Conservation (phyloP, 352 stramenopile genomes). For the Pilasporangium apinafurcum region DNA sequence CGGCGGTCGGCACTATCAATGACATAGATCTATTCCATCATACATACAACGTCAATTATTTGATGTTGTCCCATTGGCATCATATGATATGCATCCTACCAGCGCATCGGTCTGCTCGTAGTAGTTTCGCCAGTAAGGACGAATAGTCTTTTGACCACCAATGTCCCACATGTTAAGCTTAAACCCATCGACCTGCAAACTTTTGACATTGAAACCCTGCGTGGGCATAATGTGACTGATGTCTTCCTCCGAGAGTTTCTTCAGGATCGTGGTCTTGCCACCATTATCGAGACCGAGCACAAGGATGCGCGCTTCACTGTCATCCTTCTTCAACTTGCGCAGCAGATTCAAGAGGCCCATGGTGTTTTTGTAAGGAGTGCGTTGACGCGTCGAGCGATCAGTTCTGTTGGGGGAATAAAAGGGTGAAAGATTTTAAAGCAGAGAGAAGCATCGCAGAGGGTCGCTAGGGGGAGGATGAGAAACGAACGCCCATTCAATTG, state of each 20-base stretch:
- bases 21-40: slow-evolving; percentile 82
- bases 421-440: neutral
- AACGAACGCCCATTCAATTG: too few species aligned
- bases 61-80: too few species aligned
- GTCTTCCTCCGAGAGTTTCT: slow-evolving; percentile 94
- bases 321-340: slow-evolving; percentile 94
- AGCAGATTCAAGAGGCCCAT: slow-evolving; percentile 93
- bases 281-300: slow-evolving; percentile 95
- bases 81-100: too few species aligned
- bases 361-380: neutral
- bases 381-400: neutral
- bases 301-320: slow-evolving; percentile 92
- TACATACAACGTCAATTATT: too few species aligned
- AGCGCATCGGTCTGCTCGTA: slow-evolving; percentile 97
- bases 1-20: slow-evolving; percentile 91
- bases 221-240: slow-evolving; percentile 92
- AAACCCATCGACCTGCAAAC: slow-evolving; percentile 92
- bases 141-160: slow-evolving; percentile 98
- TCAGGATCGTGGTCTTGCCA: slow-evolving; percentile 96
- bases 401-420: neutral
- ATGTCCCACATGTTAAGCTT: slow-evolving; percentile 99
- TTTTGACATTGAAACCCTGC: slow-evolving; percentile 97
- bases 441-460: too few species aligned
- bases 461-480: too few species aligned
- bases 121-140: slow-evolving; percentile 99